Percentiles rank a stretch among this genome's conserved stretches.
These are phyloP conservation scores for Phytopythium boreale DNA, from an alignment of 352 stramenopile species.

Conservation along the genomic window DNA sequence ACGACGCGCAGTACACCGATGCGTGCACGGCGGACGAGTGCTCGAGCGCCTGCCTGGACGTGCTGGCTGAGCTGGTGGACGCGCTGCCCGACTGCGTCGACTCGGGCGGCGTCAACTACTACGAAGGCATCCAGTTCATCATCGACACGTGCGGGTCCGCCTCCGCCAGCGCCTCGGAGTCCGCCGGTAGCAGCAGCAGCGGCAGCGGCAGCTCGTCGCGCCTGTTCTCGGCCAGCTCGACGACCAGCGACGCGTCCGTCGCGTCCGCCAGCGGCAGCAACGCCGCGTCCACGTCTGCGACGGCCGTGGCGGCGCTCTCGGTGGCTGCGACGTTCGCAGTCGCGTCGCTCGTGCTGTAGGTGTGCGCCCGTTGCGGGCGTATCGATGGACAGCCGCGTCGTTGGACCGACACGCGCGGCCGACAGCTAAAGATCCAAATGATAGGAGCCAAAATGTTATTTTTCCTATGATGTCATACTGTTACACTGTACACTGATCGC, in stretches of 20 bases:
- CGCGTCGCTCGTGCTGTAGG: constrained; percentile 3
- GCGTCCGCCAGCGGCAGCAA: not conserved
- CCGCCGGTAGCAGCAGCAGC: not conserved
- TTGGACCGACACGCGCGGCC: too few relatives aligned
- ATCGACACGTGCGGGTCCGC: not conserved
- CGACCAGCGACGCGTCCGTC: not conserved
- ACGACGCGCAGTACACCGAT: constrained; percentile 3
- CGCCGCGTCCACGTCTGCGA: not conserved
- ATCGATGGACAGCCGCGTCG: too few relatives aligned
- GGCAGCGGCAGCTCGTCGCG: not conserved
- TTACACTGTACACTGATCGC: not conserved
- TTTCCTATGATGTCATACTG: not conserved
- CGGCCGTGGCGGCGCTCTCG: not conserved
- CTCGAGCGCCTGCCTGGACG: constrained; percentile 1
- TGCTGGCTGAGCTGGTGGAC: not conserved
- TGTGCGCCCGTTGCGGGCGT: too few relatives aligned
- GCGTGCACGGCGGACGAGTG: not conserved
- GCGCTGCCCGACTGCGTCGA: constrained; percentile 4
- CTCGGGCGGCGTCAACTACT: constrained; percentile 6
- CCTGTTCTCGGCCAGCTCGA: not conserved
- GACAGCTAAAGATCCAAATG: not conserved
- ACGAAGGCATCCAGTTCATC: constrained; percentile 1
- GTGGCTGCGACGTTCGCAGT: not conserved
- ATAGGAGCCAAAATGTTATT: not conserved
- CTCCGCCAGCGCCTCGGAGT: not conserved